phyloP scores from a whole-genome alignment of 2,329 filamentous ascomycete genomes.

The Cryphonectria radicalis region DNA sequence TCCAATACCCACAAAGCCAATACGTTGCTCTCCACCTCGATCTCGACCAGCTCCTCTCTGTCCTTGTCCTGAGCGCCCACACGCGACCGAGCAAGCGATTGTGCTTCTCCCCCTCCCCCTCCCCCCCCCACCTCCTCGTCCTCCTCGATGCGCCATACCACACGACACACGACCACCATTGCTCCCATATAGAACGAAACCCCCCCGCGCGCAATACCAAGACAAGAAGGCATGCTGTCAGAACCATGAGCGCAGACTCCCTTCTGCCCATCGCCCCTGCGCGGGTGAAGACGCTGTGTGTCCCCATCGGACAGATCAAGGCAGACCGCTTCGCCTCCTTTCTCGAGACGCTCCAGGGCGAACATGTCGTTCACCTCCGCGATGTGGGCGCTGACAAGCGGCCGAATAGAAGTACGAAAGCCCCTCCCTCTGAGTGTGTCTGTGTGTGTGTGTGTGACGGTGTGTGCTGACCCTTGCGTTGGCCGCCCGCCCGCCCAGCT shows the following conservation, averaged over 20 bases:
- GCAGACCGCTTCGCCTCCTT: slow-evolving; percentile 79
- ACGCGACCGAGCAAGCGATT: neutral
- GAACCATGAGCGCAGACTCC: slow-evolving; percentile 79
- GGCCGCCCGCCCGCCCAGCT: slow-evolving; percentile 54
- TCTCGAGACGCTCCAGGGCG: slow-evolving; percentile 74
- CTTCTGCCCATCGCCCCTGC: slow-evolving; percentile 90
- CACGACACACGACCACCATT: slow-evolving; percentile 9
- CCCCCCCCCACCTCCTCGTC: neutral
- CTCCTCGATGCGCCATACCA: slow-evolving; percentile 8
- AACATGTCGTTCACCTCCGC: slow-evolving; percentile 81
- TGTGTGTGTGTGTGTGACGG: slow-evolving; percentile 11
- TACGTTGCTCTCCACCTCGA: slow-evolving; percentile 3
- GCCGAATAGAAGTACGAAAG: slow-evolving; percentile 77
- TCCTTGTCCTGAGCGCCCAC: slow-evolving; percentile 11
- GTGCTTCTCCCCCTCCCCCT: too few species aligned
- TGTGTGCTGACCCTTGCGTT: slow-evolving; percentile 28
- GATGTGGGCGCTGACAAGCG: slow-evolving; percentile 85
- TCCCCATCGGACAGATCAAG: slow-evolving; percentile 87
- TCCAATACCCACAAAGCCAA: neutral
- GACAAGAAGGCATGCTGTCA: slow-evolving; percentile 28
- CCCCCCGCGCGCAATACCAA: neutral
- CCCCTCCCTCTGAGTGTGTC: slow-evolving; percentile 6
- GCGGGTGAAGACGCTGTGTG: slow-evolving; percentile 82
- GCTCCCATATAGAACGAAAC: slow-evolving; percentile 17
- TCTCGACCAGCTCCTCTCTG: neutral